phyloP scores from a whole-genome alignment of 768 basidiomycete species.

The Xerocomellus chrysenteron region DNA sequence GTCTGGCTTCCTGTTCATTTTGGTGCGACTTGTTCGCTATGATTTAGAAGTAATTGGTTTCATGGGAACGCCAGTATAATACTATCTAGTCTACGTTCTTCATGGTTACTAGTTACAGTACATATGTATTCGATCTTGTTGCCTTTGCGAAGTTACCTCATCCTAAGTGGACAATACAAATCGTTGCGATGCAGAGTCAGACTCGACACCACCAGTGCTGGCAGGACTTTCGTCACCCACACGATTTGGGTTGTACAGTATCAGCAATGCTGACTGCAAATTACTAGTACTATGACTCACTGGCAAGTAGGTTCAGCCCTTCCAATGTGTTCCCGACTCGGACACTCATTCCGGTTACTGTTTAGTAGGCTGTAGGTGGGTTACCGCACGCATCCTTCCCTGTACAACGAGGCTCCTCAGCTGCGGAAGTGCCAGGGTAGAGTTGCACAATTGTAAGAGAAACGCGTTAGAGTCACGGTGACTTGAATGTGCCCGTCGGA shows the following conservation, averaged over 20 bases:
- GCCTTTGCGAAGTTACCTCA: neutral
- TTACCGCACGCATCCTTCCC: neutral
- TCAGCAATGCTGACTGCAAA: neutral
- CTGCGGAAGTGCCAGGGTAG: neutral
- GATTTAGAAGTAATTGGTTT: neutral
- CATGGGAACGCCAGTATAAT: neutral
- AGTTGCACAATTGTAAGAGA: neutral
- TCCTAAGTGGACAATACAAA: neutral
- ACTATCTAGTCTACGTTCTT: neutral
- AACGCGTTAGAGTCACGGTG: neutral
- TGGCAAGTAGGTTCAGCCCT: neutral
- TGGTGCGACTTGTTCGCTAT: neutral
- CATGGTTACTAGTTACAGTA: neutral
- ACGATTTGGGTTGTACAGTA: neutral
- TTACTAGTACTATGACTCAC: neutral
- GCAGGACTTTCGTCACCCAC: no score
- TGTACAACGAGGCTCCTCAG: neutral
- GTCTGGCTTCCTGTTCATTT: neutral
- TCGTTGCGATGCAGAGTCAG: no score
- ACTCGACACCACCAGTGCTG: no score
- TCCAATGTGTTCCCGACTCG: neutral
- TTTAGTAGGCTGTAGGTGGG: neutral
- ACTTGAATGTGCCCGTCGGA: neutral
- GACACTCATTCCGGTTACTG: neutral
- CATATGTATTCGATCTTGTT: neutral